phyloP scores from a whole-genome alignment of 371 early-diverging fungal species.

The Batkoa obscura region DNA sequence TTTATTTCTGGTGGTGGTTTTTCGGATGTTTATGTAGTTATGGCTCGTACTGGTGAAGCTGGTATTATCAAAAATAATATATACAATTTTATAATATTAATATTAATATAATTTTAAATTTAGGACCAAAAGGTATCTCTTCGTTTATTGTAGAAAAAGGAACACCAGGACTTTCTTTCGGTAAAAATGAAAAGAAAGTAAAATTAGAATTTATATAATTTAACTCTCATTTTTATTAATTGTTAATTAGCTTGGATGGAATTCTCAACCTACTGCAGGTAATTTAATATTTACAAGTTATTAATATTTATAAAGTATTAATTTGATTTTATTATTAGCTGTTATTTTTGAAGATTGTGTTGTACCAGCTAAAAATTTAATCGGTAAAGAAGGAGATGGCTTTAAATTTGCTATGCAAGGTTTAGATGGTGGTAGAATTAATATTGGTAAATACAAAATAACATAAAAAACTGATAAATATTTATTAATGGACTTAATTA shows the following conservation, averaged over 20 bases:
- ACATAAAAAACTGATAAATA: no score
- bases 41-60: constrained; percentile 36
- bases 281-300: not conserved
- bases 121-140: constrained; percentile 33
- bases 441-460: constrained; percentile 19
- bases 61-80: no score
- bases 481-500: not conserved
- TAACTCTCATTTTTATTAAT: no score
- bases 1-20: constrained; percentile 39
- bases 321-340: constrained; percentile 9
- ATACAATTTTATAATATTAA: not conserved
- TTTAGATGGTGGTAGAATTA: constrained; percentile 36
- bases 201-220: constrained; percentile 8
- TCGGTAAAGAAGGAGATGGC: constrained; percentile 34
- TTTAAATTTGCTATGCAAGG: constrained; percentile 45
- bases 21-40: constrained; percentile 34
- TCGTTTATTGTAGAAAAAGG: constrained; percentile 34
- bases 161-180: constrained; percentile 32
- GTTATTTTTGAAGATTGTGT: constrained; percentile 33
- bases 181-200: constrained; percentile 44
- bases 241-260: constrained; percentile 21
- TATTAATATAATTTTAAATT: not conserved
- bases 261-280: constrained; percentile 29
- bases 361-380: constrained; percentile 26
- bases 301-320: constrained; percentile 1